phyloP scores from a whole-genome alignment of 202 grass and related monocot species.

The Eragrostis tef region DNA sequence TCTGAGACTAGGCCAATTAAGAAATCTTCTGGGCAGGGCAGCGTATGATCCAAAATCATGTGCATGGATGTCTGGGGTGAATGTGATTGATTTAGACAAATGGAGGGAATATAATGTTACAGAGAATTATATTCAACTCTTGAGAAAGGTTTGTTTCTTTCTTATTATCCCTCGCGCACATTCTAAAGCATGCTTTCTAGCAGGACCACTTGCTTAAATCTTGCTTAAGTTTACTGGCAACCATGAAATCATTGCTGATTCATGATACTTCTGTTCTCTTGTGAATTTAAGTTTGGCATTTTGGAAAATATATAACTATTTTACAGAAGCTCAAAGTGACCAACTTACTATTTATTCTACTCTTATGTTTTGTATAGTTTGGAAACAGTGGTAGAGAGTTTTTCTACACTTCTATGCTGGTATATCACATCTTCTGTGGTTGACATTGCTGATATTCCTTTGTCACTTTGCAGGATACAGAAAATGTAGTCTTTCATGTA shows the following conservation, averaged over 20 bases:
- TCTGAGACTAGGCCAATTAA: slow-evolving; percentile 70
- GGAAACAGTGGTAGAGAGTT: too few relatives aligned
- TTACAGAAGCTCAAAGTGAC: too few relatives aligned
- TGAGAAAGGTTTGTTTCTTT: slow-evolving; percentile 62
- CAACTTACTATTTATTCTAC: too few relatives aligned
- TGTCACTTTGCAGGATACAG: slow-evolving; percentile 61
- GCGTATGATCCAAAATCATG: slow-evolving; percentile 80
- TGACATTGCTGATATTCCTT: slow-evolving; percentile 42
- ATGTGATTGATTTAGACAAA: slow-evolving; percentile 87
- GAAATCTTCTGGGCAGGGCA: slow-evolving; percentile 62
- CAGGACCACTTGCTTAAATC: neutral
- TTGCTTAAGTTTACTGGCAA: neutral
- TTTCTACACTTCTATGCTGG: slow-evolving; percentile 21
- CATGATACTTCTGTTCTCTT: slow-evolving; percentile 11
- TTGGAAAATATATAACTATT: too few relatives aligned
- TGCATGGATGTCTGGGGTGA: slow-evolving; percentile 96
- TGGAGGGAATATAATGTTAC: slow-evolving; percentile 94
- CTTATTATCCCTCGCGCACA: slow-evolving; percentile 28
- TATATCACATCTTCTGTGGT: slow-evolving; percentile 31
- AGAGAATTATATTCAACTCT: slow-evolving; percentile 72
- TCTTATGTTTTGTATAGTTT: too few relatives aligned
- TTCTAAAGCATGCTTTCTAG: slow-evolving; percentile 4
- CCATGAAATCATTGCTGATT: neutral
- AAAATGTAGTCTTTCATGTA: slow-evolving; percentile 79
- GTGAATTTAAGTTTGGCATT: slow-evolving; percentile 1